phyloP scores from a whole-genome alignment of 148 eudicot species.

The Rhododendron mucronatum region DNA sequence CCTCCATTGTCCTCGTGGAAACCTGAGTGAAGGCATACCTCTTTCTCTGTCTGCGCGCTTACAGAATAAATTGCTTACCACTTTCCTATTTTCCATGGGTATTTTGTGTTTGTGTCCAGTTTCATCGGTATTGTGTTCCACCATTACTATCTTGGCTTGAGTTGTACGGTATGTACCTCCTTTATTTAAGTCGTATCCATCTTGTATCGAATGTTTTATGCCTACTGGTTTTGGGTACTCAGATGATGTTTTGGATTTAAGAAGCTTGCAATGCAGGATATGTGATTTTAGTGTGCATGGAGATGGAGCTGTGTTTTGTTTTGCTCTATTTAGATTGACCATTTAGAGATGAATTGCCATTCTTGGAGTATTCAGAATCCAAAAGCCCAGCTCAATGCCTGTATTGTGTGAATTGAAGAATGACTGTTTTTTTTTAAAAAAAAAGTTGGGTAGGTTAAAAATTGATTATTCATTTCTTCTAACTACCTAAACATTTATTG shows the following conservation, averaged over 20 bases:
- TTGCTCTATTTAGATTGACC: neutral
- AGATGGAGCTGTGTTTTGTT: neutral
- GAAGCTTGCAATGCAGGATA: neutral
- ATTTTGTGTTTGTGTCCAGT: neutral
- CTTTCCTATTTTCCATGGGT: neutral
- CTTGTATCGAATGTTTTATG: neutral
- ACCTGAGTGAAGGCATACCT: neutral
- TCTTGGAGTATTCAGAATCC: neutral
- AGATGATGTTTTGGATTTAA: neutral
- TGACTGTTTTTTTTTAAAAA: neutral
- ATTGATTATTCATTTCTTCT: neutral
- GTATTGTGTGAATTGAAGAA: neutral
- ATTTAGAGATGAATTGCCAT: neutral
- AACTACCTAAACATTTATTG: neutral
- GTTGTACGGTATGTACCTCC: neutral
- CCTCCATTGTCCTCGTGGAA: slow-evolving; percentile 4
- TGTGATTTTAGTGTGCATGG: neutral
- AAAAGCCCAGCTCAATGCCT: neutral
- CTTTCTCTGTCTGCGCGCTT: neutral
- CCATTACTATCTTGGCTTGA: neutral
- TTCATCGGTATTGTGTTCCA: neutral
- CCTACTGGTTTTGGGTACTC: neutral
- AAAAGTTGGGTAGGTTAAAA: neutral
- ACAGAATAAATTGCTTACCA: neutral
- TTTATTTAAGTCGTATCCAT: neutral